Evolutionary conservation across 2,329 filamentous ascomycete genomes (phyloP).

Genomic region (Juglanconis oblonga): DNA sequence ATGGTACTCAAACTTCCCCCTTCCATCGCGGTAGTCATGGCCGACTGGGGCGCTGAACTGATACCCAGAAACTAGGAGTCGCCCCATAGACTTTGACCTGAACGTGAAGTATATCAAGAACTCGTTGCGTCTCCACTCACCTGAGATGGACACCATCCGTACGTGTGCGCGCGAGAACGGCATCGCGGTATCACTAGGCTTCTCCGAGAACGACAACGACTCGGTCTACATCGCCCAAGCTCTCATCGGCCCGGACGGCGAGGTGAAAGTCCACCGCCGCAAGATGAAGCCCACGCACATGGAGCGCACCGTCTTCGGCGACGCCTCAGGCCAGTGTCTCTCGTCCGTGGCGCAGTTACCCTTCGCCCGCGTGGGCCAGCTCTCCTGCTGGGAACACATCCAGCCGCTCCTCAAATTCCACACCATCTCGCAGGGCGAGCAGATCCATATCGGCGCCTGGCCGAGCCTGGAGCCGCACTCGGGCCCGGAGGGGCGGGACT

Average conservation of each 20-base stretch:
- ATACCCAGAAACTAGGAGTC: slow-evolving; percentile 1
- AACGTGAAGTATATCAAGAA: slow-evolving; percentile 37
- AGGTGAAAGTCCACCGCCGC: slow-evolving; percentile 37
- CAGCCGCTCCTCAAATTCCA: slow-evolving; percentile 49
- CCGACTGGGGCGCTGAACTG: slow-evolving; percentile 34
- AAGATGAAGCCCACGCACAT: slow-evolving; percentile 55
- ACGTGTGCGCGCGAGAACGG: slow-evolving; percentile 38
- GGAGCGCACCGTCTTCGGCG: slow-evolving; percentile 49
- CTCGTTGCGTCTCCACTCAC: slow-evolving; percentile 37
- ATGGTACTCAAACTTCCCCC: slow-evolving; percentile 27
- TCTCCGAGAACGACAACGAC: slow-evolving; percentile 44
- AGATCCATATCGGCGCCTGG: slow-evolving; percentile 49
- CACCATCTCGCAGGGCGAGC: slow-evolving; percentile 37
- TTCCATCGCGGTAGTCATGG: slow-evolving; percentile 30
- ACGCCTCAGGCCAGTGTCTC: slow-evolving; percentile 36
- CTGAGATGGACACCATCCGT: slow-evolving; percentile 41
- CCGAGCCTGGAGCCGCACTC: slow-evolving; percentile 26
- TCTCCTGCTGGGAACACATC: slow-evolving; percentile 50
- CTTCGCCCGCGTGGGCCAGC: slow-evolving; percentile 39
- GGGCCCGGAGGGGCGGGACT: slow-evolving; percentile 6
- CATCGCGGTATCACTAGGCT: slow-evolving; percentile 47
- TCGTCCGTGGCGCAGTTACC: slow-evolving; percentile 36
- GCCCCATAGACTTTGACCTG: slow-evolving; percentile 25
- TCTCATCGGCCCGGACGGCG: slow-evolving; percentile 39
- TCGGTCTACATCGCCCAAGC: slow-evolving; percentile 46